Conservation (phyloP, 1,284 basidiomycete species). For the Phylloboletellus chloephorus region DNA sequence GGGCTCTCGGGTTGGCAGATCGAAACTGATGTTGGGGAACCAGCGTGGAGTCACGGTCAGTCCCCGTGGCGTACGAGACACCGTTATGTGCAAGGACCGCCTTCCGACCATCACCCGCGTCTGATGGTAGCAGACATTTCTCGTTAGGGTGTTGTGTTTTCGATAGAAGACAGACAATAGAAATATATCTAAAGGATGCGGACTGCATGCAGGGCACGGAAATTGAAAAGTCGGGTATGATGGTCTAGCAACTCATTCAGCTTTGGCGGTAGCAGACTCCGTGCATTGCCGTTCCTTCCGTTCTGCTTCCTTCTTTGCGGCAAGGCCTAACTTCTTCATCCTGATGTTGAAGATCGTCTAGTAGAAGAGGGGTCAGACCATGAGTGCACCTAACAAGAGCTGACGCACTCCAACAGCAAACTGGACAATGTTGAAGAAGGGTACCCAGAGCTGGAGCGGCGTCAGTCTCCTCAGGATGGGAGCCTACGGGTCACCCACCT, state of each 20-base stretch:
- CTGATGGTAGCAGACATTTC: conserved; percentile 41
- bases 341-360: conserved; percentile 72
- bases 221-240: conserved; percentile 6
- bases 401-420: conserved; percentile 28
- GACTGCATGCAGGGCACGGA: background rate
- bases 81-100: conserved; percentile 49
- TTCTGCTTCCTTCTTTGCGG: conserved; percentile 44
- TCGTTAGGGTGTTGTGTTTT: conserved; percentile 7
- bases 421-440: conserved; percentile 31
- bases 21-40: conserved; percentile 56
- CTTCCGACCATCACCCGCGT: conserved; percentile 35
- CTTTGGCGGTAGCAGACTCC: conserved; percentile 16
- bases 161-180: conserved; percentile 1
- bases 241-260: conserved; percentile 12
- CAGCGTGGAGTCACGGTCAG: conserved; percentile 8
- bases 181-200: conserved; percentile 7
- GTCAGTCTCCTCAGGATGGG: conserved; percentile 9
- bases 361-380: conserved; percentile 3
- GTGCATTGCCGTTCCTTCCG: conserved; percentile 28
- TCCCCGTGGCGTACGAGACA: conserved; percentile 35
- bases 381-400: background rate
- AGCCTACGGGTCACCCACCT: conserved; percentile 17
- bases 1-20: conserved; percentile 56
- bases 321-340: conserved; percentile 56
- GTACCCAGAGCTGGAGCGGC: conserved; percentile 28